Evolutionary conservation across 495 filamentous ascomycete species (phyloP), one percentile per base, ranked within the genome.

Genomic region (Tetracladium setigerum): DNA sequence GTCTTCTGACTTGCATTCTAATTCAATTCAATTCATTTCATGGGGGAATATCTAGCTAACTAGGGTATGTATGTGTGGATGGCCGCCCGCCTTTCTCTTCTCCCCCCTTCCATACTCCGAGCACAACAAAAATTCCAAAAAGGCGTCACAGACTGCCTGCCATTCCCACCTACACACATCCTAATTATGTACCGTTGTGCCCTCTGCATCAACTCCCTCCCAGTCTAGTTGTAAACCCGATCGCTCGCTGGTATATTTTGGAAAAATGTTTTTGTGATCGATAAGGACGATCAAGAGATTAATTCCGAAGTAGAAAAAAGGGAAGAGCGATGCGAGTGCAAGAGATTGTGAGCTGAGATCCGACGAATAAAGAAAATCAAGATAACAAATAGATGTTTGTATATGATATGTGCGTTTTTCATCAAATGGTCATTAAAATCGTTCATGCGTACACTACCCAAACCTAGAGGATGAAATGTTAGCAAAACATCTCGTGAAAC

Each of bases 401-500:
- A 27, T 27, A 27, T 27, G 22, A 27, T 27, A 27, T 27, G 22
- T 27, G 22, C 22, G 22, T 3, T 27, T 24, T 36, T 52, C 52
- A 40, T 55, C 38, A 50, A 27, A 7, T 36, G 42, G 43, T 55
- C 38, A 31, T 50, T 10, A 46, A 6, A 39, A 14, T 37, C 30
- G 30, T 46, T 56, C 46, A 60, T 44, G 49, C 45, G 53, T 61
- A 54, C 48, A 55, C 47, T 31, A 61, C 40, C 58, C 58, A 61
- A 5, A 61, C 40, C 58, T 61, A 43, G n/a, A 17, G 19, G 12
- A 8, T 22, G 34, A 13, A 14, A 18, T 43, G 45, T 60, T 52
- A 61, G 49, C 35, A 12, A 19, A 34, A 24, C 5, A 45, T 22
- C 10, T 3, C 22, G 22, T 27, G 22, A 30, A 14, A 47, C 15